Base-by-base conservation (phyloP, 768 basidiomycete genomes). In the Dacryopinax primogenitus region DNA sequence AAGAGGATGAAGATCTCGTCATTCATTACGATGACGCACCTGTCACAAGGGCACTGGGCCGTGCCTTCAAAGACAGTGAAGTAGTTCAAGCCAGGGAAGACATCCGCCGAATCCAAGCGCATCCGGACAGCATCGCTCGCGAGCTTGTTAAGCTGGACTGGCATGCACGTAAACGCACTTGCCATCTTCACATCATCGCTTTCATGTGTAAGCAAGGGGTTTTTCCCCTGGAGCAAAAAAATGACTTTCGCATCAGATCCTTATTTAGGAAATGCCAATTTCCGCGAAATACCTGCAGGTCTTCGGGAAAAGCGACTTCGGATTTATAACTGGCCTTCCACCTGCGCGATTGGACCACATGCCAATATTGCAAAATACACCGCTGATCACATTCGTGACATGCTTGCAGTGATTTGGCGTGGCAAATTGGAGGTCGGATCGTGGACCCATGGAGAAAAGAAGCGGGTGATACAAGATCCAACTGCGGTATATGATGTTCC, bases 71-170 rank as follows among this genome's bases (percentile, higher is more conserved):
- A 21, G 51, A 58, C 32, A 58, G 51, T 30, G 51, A 58, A 21
- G 51, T 58, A 9, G 15, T 58, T 9, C 51, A 58, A 18, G 51
- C 51, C 18, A 26, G 51, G 9, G 51, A 58, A 13, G 51, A 58
- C 26, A 58, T 58, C 51, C 26, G 21, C 15, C 51, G 51, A 23
- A 58, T 58, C 3, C 51, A 30, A 4, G 12, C 23, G 18, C 51
- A 21, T 32, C 51, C 51, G 15, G 51, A 32, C 62, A 58, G 32
- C 12, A 26, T 23, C 44, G 64, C 33, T 63, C 66, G 16, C 45
- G 62, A 36, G 64, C 34, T 33, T 67, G 36, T 30, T 23, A 81
- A 84, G 68, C 70, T 89, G 41, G 80, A 83, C 67, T 90, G 86
- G 86, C 16, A 30, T 35, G 32, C 21, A n/a, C 61, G 58, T 33